phyloP scores from a whole-genome alignment of 1,139 yeast genomes.

The Yamadazyma triangularis region DNA sequence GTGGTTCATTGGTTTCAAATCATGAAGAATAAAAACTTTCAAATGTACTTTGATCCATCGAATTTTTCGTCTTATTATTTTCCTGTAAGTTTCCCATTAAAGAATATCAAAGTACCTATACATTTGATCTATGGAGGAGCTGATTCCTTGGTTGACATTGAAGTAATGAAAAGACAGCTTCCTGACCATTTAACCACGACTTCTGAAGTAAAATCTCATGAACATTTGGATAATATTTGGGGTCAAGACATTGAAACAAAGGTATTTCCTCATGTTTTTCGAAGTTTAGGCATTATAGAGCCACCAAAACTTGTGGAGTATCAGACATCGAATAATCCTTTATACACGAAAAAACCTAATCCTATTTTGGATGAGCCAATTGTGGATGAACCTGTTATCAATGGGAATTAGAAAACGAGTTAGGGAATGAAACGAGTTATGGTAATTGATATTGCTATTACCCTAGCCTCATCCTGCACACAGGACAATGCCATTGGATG shows the following conservation, averaged over 20 bases:
- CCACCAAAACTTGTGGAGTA: too few relatives aligned
- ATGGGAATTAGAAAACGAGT: too few relatives aligned
- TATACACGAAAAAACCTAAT: too few relatives aligned
- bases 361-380: too few relatives aligned
- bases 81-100: constrained; percentile 41
- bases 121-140: constrained; percentile 71
- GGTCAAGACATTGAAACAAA: constrained; percentile 57
- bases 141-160: constrained; percentile 83
- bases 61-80: constrained; percentile 23
- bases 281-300: too few relatives aligned
- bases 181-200: constrained; percentile 30
- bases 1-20: constrained; percentile 98
- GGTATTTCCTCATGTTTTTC: constrained; percentile 40
- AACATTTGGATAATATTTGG: constrained; percentile 90
- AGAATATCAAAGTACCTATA: constrained; percentile 65
- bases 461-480: too few relatives aligned
- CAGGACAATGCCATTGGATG: too few relatives aligned
- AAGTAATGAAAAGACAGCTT: constrained; percentile 61
- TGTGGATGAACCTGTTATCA: too few relatives aligned
- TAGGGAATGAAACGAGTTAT: too few relatives aligned
- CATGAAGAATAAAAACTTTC: constrained; percentile 72
- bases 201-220: constrained; percentile 58
- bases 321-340: too few relatives aligned
- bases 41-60: constrained; percentile 71
- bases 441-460: too few relatives aligned